Conservation (phyloP, 192 early-diverging fungal species). For the Linderina pennispora region DNA sequence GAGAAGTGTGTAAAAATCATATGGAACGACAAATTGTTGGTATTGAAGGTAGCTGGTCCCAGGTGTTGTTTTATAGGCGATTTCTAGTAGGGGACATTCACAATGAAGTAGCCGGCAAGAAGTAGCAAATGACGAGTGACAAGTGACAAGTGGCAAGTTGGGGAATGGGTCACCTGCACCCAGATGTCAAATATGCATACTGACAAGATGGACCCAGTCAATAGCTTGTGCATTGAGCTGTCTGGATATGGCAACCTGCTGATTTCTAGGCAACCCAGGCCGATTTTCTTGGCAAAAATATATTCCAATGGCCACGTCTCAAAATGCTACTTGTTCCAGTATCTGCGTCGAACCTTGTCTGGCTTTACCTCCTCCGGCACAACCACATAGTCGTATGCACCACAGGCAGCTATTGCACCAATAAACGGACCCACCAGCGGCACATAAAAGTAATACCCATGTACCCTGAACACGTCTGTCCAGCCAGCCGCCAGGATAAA, state of each 20-base stretch:
- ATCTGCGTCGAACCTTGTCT: not conserved
- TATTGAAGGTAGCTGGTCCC: too few relatives aligned
- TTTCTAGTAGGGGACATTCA: too few relatives aligned
- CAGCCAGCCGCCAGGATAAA: conserved; percentile 45
- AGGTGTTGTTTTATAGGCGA: too few relatives aligned
- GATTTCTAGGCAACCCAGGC: too few relatives aligned
- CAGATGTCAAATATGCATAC: too few relatives aligned
- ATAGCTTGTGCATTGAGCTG: not conserved
- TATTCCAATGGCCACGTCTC: not conserved
- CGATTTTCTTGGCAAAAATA: not conserved
- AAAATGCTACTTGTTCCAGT: not conserved
- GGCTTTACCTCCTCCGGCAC: not conserved
- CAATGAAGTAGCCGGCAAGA: too few relatives aligned
- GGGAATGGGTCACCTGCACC: too few relatives aligned
- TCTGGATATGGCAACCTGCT: too few relatives aligned
- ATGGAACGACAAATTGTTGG: too few relatives aligned
- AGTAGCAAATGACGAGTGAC: too few relatives aligned
- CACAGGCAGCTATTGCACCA: conserved; percentile 24
- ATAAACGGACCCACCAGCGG: conserved; percentile 52
- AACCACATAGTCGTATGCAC: not conserved
- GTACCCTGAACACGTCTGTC: conserved; percentile 45
- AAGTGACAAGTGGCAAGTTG: too few relatives aligned
- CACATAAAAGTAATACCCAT: conserved; percentile 50
- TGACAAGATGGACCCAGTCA: not conserved
- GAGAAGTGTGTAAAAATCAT: too few relatives aligned